These are phyloP conservation scores for Leccinum solheimii DNA, from an alignment of 1,284 basidiomycete species.

Conservation along the genomic window DNA sequence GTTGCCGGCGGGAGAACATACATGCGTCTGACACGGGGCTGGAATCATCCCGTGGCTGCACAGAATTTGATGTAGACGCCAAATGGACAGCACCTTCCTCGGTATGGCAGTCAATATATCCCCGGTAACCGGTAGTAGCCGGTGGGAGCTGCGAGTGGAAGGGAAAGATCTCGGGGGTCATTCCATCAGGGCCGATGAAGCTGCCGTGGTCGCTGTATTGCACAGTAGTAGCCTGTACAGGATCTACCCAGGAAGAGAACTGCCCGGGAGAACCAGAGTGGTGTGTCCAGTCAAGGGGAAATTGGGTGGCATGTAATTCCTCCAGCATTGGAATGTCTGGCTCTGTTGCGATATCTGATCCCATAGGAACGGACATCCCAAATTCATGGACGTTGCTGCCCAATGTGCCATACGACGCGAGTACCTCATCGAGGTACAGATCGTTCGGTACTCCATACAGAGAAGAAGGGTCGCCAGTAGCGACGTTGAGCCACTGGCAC, in stretches of 20 bases:
- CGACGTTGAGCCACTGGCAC: slow-evolving; percentile 4
- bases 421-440: background rate
- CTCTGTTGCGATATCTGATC: slow-evolving; percentile 7
- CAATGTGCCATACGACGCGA: background rate
- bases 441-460: background rate
- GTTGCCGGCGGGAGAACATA: slow-evolving; percentile 12
- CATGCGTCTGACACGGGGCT: slow-evolving; percentile 12
- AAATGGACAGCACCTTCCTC: background rate
- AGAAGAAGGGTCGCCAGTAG: background rate
- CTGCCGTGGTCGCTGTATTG: background rate
- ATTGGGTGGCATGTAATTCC: background rate
- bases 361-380: background rate
- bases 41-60: background rate
- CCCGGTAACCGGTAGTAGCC: background rate
- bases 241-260: slow-evolving; percentile 4
- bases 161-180: background rate
- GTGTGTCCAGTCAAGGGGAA: background rate
- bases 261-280: slow-evolving; percentile 1
- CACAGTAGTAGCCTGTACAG: slow-evolving; percentile 2
- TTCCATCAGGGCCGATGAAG: background rate
- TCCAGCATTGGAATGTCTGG: slow-evolving; percentile 2
- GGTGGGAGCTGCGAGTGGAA: slow-evolving; percentile 3
- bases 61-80: background rate
- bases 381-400: background rate
- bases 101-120: background rate